phyloP scores from a whole-genome alignment of 371 early-diverging fungal genomes.

The Mucor velutinosus region DNA sequence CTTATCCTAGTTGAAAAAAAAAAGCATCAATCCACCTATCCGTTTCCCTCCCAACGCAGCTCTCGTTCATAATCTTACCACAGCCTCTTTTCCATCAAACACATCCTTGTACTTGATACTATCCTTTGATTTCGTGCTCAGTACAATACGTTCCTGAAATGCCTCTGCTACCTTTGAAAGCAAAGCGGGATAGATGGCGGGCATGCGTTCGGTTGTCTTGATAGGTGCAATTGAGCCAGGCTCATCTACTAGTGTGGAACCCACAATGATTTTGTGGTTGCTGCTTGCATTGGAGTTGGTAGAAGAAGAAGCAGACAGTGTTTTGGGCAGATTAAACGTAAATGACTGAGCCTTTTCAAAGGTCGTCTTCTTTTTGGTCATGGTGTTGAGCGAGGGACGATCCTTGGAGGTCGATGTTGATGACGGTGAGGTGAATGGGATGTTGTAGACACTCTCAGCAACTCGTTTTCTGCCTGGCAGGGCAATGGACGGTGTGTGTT shows the following conservation, averaged over 20 bases:
- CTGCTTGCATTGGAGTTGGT: constrained; percentile 17
- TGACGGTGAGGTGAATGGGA: constrained; percentile 20
- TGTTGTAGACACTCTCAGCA: constrained; percentile 48
- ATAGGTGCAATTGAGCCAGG: constrained; percentile 22
- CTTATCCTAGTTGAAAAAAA: constrained; percentile 58
- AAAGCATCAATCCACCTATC: neutral
- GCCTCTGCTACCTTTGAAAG: constrained; percentile 80
- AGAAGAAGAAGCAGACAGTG: constrained; percentile 21
- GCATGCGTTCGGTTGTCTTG: neutral
- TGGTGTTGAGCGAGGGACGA: neutral
- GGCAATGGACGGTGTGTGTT: constrained; percentile 19
- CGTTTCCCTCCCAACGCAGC: no score
- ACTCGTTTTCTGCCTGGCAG: constrained; percentile 34
- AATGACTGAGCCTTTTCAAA: constrained; percentile 4
- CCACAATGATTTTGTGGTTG: constrained; percentile 11
- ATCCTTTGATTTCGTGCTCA: constrained; percentile 69
- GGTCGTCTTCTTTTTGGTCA: constrained; percentile 2
- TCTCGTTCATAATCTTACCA: constrained; percentile 54
- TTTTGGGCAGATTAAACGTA: constrained; percentile 2
- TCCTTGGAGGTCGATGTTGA: neutral
- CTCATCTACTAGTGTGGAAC: constrained; percentile 16
- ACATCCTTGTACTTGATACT: constrained; percentile 78
- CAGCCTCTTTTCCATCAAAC: constrained; percentile 85
- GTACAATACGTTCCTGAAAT: constrained; percentile 58
- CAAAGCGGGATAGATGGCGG: constrained; percentile 76